Conservation (phyloP, 2,329 filamentous ascomycete species). For the Dothideomycetes sp. region DNA sequence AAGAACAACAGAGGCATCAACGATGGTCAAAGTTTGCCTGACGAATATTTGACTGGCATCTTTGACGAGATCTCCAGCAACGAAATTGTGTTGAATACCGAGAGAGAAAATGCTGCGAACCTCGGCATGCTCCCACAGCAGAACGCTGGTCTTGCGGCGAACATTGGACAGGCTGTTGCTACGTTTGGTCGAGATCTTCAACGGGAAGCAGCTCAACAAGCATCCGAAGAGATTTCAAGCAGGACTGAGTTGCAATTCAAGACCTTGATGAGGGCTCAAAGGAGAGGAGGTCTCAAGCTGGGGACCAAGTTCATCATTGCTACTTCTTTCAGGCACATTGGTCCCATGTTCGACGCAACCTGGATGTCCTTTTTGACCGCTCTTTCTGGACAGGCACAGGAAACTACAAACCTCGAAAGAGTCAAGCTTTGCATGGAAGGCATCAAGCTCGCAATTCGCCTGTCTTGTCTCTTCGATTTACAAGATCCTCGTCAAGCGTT, state of each 20-base stretch:
- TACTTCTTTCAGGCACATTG: constrained; percentile 87
- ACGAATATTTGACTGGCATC: constrained; percentile 81
- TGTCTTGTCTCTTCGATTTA: constrained; percentile 86
- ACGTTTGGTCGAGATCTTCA: constrained; percentile 87
- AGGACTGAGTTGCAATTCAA: constrained; percentile 82
- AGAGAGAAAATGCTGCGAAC: constrained; percentile 79
- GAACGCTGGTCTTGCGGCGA: constrained; percentile 61
- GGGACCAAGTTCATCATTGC: constrained; percentile 73
- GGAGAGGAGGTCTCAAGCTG: constrained; percentile 60
- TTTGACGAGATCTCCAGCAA: constrained; percentile 86
- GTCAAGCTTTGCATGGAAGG: constrained; percentile 90
- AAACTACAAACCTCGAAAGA: constrained; percentile 83
- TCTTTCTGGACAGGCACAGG: constrained; percentile 84
- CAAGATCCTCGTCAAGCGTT: constrained; percentile 92
- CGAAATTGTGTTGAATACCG: constrained; percentile 89
- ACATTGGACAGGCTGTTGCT: constrained; percentile 78
- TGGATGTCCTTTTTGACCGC: constrained; percentile 99
- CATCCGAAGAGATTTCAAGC: constrained; percentile 85
- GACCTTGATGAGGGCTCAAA: constrained; percentile 80
- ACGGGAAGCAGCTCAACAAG: constrained; percentile 84
- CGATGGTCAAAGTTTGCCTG: constrained; percentile 83
- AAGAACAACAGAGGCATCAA: constrained; percentile 99
- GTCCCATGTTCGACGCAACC: constrained; percentile 96
- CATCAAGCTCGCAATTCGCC: constrained; percentile 84
- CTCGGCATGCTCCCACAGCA: constrained; percentile 53